A percentile compares a stretch with the other conserved stretches of the same genome.
Conservation (phyloP, 345 rosid genomes). For the Tarenaya hassleriana region DNA sequence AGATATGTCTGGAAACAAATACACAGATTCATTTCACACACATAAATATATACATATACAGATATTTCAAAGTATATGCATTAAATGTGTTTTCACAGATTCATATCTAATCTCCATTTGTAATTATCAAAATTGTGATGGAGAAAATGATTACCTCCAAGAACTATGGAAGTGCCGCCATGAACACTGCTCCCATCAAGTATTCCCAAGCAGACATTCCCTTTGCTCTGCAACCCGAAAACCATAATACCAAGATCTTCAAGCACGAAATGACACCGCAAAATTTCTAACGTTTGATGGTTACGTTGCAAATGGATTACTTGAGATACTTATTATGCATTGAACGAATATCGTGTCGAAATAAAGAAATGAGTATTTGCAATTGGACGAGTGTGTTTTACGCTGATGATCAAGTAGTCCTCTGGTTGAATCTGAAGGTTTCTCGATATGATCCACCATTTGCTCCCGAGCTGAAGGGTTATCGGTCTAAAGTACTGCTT, state of each 20-base stretch:
- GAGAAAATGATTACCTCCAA: conserved; percentile 55
- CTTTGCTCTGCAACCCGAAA: conserved; percentile 59
- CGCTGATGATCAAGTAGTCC: conserved; percentile 73
- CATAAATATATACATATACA: neutral
- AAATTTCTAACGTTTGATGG: no score
- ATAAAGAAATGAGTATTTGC: neutral
- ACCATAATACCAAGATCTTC: no score
- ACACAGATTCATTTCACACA: neutral
- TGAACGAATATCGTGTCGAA: no score
- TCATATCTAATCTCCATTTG: no score
- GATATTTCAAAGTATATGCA: no score
- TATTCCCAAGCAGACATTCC: conserved; percentile 83
- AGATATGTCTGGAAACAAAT: conserved; percentile 49
- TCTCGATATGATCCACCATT: conserved; percentile 74
- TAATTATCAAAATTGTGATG: neutral
- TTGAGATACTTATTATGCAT: no score
- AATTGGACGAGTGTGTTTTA: conserved; percentile 44
- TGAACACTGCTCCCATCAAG: conserved; percentile 78
- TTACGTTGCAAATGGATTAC: no score
- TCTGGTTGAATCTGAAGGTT: conserved; percentile 67
- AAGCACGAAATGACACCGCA: no score
- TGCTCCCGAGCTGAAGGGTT: conserved; percentile 75
- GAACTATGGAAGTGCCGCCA: conserved; percentile 72
- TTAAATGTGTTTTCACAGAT: no score
- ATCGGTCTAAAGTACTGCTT: conserved; percentile 66